These are phyloP conservation scores for Coniochaeta sp. DNA, from an alignment of 2,329 filamentous ascomycete species.

Conservation along the genomic window DNA sequence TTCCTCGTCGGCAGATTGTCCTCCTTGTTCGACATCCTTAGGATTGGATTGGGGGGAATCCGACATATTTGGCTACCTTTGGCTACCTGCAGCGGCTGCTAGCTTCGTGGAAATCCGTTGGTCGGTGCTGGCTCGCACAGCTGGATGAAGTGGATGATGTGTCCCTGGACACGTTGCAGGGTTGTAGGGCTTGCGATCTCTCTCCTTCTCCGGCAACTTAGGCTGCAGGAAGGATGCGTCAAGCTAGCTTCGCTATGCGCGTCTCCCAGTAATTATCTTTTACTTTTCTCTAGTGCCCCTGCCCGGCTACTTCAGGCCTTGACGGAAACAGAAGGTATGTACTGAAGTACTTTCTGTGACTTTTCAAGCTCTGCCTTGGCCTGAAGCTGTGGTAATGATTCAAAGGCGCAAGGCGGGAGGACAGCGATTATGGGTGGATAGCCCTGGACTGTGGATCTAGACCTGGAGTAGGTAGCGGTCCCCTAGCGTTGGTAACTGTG, in stretches of 20 bases:
- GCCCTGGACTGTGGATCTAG: constrained; percentile 24
- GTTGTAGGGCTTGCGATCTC: constrained; percentile 43
- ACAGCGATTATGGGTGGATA: not conserved
- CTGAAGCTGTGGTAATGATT: constrained; percentile 7
- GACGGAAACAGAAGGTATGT: constrained; percentile 20
- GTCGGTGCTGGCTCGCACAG: constrained; percentile 48
- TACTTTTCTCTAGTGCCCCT: constrained; percentile 21
- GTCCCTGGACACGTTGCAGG: constrained; percentile 56
- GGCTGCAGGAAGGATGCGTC: constrained; percentile 45
- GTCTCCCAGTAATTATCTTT: constrained; percentile 19
- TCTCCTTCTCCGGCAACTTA: constrained; percentile 30
- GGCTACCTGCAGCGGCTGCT: constrained; percentile 61
- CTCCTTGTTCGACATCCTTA: constrained; percentile 90
- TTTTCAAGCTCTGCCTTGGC: constrained; percentile 10
- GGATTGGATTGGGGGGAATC: constrained; percentile 77
- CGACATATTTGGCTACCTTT: constrained; percentile 88
- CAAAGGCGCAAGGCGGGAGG: constrained; percentile 9
- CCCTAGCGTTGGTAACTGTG: constrained; percentile 4
- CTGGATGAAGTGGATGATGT: constrained; percentile 46
- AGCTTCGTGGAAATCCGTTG: constrained; percentile 53
- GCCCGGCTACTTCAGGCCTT: constrained; percentile 37
- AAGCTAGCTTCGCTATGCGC: constrained; percentile 28
- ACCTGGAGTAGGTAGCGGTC: not conserved
- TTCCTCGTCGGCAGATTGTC: constrained; percentile 90
- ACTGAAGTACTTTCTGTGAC: constrained; percentile 10